A percentile compares a stretch with the other conserved stretches of the same genome.
These are phyloP conservation scores for Pneumocystis sp. DNA, from an alignment of 1,139 yeast genomes.

Conservation along the genomic window DNA sequence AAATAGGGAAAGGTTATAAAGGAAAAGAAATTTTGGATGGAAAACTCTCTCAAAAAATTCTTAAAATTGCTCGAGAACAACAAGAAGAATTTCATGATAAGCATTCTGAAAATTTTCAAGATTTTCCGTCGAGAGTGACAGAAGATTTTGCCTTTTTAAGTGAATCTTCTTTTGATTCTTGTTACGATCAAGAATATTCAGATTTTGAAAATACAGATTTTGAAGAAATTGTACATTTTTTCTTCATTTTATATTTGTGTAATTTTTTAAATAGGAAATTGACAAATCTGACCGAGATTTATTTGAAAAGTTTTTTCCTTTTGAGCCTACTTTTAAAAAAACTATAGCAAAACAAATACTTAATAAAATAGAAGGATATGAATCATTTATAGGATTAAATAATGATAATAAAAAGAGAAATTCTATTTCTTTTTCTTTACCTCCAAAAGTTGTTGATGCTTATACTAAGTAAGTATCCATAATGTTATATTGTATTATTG, in stretches of 20 bases:
- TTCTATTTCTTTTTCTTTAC: constrained; percentile 44
- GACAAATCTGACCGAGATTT: constrained; percentile 29
- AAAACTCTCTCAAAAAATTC: constrained; percentile 63
- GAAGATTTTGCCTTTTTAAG: not conserved
- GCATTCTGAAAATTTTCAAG: not conserved
- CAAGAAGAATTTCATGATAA: constrained; percentile 71
- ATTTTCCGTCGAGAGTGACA: not conserved
- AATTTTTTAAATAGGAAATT: constrained; percentile 28
- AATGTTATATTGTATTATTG: not conserved
- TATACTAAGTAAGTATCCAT: constrained; percentile 43
- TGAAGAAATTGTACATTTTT: constrained; percentile 1
- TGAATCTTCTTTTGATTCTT: not conserved
- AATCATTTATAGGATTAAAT: constrained; percentile 24
- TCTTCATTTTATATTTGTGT: not conserved
- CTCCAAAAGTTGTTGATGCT: constrained; percentile 91
- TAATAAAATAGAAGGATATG: constrained; percentile 73
- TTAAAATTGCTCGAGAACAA: constrained; percentile 79
- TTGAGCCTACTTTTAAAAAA: constrained; percentile 45
- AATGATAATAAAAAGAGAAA: constrained; percentile 16
- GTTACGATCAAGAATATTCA: not conserved
- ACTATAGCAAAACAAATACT: constrained; percentile 83
- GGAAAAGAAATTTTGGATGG: constrained; percentile 67
- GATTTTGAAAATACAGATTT: not conserved
- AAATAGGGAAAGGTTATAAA: constrained; percentile 20
- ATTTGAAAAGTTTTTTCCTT: constrained; percentile 26